Evolutionary conservation across 768 basidiomycete genomes (phyloP).

Genomic region (Trametes cubensis): DNA sequence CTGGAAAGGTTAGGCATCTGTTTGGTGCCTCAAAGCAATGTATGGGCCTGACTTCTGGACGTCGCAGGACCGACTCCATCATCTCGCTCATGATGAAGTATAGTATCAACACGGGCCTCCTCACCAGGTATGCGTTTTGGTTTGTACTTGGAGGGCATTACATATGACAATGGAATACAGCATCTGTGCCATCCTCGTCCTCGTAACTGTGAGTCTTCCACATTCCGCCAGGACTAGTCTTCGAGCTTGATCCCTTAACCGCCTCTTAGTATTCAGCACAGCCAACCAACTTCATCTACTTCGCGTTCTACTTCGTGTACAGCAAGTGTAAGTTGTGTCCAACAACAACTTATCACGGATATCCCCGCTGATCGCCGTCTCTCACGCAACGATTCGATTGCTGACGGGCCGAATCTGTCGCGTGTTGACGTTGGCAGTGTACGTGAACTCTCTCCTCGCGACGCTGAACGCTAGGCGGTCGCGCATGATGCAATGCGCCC

Average conservation of each 20-base stretch:
- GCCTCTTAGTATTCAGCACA: constrained; percentile 13
- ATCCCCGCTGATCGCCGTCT: too few species aligned
- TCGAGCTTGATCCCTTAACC: too few species aligned
- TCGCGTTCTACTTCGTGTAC: constrained; percentile 26
- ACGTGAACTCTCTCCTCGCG: constrained; percentile 23
- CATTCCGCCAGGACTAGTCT: too few species aligned
- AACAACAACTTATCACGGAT: too few species aligned
- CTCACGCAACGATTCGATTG: too few species aligned
- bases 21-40: too few species aligned
- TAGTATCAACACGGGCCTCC: constrained; percentile 26
- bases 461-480: constrained; percentile 15
- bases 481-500: not conserved
- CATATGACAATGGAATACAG: not conserved
- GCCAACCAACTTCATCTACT: constrained; percentile 23
- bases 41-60: not conserved
- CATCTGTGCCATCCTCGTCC: constrained; percentile 17
- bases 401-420: too few species aligned
- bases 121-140: constrained; percentile 21
- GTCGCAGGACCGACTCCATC: constrained; percentile 23
- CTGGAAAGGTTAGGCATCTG: constrained; percentile 14
- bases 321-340: constrained; percentile 22
- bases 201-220: constrained; percentile 13
- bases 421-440: constrained; percentile 5
- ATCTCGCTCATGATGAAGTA: constrained; percentile 22
- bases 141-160: too few species aligned